A percentile compares a stretch with the other conserved stretches of the same genome.
Conservation (phyloP, 2,329 filamentous ascomycete genomes). For the Fusarium succisae region DNA sequence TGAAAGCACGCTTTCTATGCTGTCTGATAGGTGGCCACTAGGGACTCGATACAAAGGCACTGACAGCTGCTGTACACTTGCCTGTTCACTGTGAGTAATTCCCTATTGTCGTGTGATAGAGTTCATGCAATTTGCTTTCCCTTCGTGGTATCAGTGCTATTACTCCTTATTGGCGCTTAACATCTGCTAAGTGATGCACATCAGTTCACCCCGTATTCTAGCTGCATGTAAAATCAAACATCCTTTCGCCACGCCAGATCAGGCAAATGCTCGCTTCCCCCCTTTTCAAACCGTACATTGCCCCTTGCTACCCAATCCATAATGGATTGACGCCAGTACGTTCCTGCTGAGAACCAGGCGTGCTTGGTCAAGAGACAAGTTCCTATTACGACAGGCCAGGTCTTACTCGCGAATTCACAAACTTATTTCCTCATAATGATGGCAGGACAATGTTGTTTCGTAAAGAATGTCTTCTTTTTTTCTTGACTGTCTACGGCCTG, state of each 20-base stretch:
- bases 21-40: neutral
- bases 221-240: neutral
- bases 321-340: too few relatives aligned
- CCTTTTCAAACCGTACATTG: too few relatives aligned
- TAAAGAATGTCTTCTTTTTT: too few relatives aligned
- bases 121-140: neutral
- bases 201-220: neutral
- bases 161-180: neutral
- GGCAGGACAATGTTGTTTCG: neutral
- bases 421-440: neutral
- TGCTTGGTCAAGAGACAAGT: neutral
- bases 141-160: neutral
- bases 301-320: too few relatives aligned
- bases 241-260: neutral
- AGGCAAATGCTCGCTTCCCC: too few relatives aligned
- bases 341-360: neutral
- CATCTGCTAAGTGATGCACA: neutral
- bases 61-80: too few relatives aligned
- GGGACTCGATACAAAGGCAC: neutral
- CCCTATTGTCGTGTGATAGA: neutral
- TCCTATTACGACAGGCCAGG: neutral
- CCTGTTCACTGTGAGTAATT: neutral
- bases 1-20: too few relatives aligned
- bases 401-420: neutral
- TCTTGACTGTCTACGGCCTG: neutral